Base-by-base conservation (phyloP, 2,329 filamentous ascomycete genomes). In the Rutstroemia sp. region DNA sequence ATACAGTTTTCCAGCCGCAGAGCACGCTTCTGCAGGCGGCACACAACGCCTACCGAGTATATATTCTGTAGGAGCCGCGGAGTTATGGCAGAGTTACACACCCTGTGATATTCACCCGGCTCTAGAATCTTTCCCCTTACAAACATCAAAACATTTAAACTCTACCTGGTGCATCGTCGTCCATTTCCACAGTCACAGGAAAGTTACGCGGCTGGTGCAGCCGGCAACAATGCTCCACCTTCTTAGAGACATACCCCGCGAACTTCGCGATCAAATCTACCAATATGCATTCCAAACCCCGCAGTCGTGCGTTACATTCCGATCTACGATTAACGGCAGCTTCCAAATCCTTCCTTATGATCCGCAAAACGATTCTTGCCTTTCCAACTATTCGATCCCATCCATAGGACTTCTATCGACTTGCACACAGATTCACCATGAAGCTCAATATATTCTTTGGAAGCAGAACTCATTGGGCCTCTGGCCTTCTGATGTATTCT, bases 181-280 rank as follows among this genome's bases (percentile, higher is more conserved):
- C 30, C 16, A n/a, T 17, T 17, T 10, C 39, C 17, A 42, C 8
- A 5, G 5, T 19, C 39, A 42, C 14, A 19, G 5, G 14, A 16
- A n/a, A n/a, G 5, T 42, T 9, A 3, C 39, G 17, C 16, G 2
- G 17, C 5, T 19, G n/a, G 16, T 6, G 16, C 39, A n/a, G 7
- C 3, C 38, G 10, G 14, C 39, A 42, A 42, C 16, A 42, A 42
- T 42, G 39, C 34, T 48, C 21, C 51, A 44, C 14, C n/a, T 52
- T 16, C 17, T 52, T 14, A 46, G 14, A 17, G 17, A 30, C 14
- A 57, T 52, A 16, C 49, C 54, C 14, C 30, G 34, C 23, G 54
- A 57, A 17, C 52, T 57, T 38, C 54, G 48, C 17, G 34, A 56
- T 27, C 25, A 56, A 46, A 56, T 56, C 42, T 57, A 57, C 34